phyloP scores from a whole-genome alignment of 345 rosid genomes.

The Eucalyptus albens region DNA sequence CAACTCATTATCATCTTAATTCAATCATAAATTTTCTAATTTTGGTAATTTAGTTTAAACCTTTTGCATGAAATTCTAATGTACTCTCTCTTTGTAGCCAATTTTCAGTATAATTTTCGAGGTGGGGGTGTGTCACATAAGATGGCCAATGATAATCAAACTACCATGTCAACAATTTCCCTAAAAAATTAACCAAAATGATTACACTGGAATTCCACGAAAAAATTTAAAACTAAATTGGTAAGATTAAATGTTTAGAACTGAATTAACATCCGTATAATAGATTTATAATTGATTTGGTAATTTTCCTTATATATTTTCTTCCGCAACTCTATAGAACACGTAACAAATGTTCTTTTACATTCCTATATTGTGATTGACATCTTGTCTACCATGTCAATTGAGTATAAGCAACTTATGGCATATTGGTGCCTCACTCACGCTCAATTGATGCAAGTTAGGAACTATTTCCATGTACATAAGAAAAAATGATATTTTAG shows the following conservation, averaged over 20 bases:
- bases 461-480: too few relatives aligned
- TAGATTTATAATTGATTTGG: background rate
- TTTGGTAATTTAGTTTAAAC: too few relatives aligned
- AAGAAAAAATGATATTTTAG: too few relatives aligned
- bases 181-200: background rate
- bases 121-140: background rate
- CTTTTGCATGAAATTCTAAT: background rate
- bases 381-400: background rate
- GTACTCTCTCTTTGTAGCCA: background rate
- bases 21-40: background rate
- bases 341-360: background rate
- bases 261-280: too few relatives aligned
- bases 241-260: too few relatives aligned
- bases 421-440: background rate
- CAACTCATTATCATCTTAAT: too few relatives aligned
- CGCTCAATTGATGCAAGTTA: background rate
- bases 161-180: background rate
- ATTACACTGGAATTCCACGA: too few relatives aligned
- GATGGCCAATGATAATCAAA: background rate
- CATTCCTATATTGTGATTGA: background rate
- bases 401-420: background rate
- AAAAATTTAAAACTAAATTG: too few relatives aligned
- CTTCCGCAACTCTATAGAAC: background rate
- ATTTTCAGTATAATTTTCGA: too few relatives aligned
- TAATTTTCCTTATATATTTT: background rate